phyloP scores from a whole-genome alignment of 768 basidiomycete genomes.

The Cubamyces lactineus region DNA sequence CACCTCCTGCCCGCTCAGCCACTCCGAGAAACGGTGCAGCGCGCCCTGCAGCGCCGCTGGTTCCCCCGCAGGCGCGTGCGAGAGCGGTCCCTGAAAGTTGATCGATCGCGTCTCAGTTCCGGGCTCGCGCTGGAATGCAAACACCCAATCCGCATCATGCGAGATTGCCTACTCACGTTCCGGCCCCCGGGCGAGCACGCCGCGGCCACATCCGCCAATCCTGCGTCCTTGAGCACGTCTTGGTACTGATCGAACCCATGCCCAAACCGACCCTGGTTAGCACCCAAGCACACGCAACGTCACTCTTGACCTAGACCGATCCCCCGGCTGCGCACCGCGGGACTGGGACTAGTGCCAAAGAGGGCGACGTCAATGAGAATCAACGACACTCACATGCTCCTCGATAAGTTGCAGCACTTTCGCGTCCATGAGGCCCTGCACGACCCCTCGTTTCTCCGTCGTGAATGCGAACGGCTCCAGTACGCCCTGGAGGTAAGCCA shows the following conservation, averaged over 20 bases:
- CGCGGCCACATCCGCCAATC: conserved; percentile 50
- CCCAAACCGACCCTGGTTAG: neutral
- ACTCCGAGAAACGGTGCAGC: conserved; percentile 73
- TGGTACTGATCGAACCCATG: conserved; percentile 41
- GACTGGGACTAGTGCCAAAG: too few species aligned
- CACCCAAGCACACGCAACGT: neutral
- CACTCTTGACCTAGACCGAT: neutral
- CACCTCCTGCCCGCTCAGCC: conserved; percentile 83
- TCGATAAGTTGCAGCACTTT: conserved; percentile 68
- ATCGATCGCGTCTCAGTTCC: neutral
- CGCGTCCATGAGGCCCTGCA: conserved; percentile 64
- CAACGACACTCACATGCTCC: conserved; percentile 70
- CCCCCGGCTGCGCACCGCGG: neutral
- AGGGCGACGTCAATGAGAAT: too few species aligned
- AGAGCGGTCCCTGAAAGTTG: conserved; percentile 64
- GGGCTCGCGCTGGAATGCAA: neutral
- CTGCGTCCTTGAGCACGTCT: conserved; percentile 57
- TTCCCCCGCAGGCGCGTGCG: conserved; percentile 68
- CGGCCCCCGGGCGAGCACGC: conserved; percentile 44
- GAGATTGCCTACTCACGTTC: conserved; percentile 39
- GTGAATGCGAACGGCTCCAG: conserved; percentile 75
- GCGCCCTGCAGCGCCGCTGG: conserved; percentile 63
- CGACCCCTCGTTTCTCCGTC: conserved; percentile 52
- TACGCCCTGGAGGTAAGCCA: conserved; percentile 75
- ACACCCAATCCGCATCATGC: too few species aligned